Conservation (phyloP, 768 basidiomycete species). For the Collybia sp. region DNA sequence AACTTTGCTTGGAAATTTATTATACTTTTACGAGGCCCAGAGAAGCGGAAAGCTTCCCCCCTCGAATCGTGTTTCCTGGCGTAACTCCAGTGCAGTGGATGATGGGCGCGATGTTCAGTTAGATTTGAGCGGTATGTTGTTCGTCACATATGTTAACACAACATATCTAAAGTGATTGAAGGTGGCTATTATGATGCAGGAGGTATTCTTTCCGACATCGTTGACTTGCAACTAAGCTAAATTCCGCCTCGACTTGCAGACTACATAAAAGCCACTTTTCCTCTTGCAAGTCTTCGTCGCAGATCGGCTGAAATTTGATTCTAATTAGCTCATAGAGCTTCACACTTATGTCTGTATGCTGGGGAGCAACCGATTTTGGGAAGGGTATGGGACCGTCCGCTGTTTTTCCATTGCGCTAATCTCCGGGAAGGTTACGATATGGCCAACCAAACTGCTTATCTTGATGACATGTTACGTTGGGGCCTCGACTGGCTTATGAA, state of each 20-base stretch:
- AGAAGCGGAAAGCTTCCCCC: conserved; percentile 70
- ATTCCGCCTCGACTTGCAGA: conserved; percentile 36
- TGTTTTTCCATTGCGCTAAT: not conserved
- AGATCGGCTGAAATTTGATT: not conserved
- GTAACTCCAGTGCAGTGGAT: conserved; percentile 72
- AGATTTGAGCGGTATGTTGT: conserved; percentile 60
- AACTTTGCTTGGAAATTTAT: conserved; percentile 68
- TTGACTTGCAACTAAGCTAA: conserved; percentile 2
- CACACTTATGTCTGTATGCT: conserved; percentile 80
- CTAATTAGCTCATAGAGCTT: conserved; percentile 48
- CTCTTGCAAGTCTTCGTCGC: conserved; percentile 50
- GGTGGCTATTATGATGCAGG: conserved; percentile 92
- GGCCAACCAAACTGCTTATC: conserved; percentile 84
- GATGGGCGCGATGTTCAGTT: conserved; percentile 74
- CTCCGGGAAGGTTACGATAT: conserved; percentile 62
- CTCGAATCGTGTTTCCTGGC: conserved; percentile 77
- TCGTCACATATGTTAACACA: not conserved
- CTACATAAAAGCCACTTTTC: conserved; percentile 86
- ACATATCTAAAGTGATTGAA: conserved; percentile 8
- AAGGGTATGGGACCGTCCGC: conserved; percentile 39
- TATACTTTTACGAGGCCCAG: conserved; percentile 93
- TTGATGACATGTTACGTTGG: conserved; percentile 91
- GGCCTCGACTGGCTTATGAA: conserved; percentile 91
- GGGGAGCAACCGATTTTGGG: conserved; percentile 86
- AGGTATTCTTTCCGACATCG: conserved; percentile 37